phyloP scores from a whole-genome alignment of 1,284 basidiomycete species.

The Quambalaria eucalypti region DNA sequence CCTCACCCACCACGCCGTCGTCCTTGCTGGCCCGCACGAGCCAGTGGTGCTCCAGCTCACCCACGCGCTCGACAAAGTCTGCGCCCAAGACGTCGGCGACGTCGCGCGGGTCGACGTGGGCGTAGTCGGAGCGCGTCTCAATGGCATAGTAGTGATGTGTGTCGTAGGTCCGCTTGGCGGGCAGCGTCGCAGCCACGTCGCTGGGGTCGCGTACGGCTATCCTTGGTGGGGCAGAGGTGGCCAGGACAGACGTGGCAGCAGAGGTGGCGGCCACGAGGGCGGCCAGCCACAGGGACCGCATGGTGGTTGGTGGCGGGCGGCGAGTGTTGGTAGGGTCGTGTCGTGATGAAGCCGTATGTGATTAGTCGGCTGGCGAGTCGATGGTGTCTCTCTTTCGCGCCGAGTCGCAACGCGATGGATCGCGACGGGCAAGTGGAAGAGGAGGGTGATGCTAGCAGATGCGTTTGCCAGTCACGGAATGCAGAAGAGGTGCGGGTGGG shows the following conservation, averaged over 20 bases:
- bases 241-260: neutral
- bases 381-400: too few relatives aligned
- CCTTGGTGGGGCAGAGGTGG: too few relatives aligned
- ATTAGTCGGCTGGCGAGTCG: neutral
- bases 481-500: too few relatives aligned
- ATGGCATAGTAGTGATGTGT: slow-evolving; percentile 85
- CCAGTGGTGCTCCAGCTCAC: slow-evolving; percentile 75
- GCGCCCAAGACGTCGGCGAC: slow-evolving; percentile 61
- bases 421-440: too few relatives aligned
- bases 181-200: slow-evolving; percentile 9
- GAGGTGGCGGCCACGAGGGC: neutral
- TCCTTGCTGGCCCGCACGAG: slow-evolving; percentile 59
- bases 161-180: slow-evolving; percentile 53
- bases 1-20: neutral
- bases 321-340: neutral
- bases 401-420: too few relatives aligned
- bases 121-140: slow-evolving; percentile 56
- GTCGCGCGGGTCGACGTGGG: slow-evolving; percentile 41
- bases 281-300: neutral
- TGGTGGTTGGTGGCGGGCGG: neutral
- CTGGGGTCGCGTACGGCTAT: neutral
- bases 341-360: neutral
- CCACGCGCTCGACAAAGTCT: slow-evolving; percentile 77
- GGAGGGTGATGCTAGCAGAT: too few relatives aligned
- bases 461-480: too few relatives aligned